Percentiles rank a stretch among this genome's conserved stretches.
These are phyloP conservation scores for Pestalotiopsis sp. DNA, from an alignment of 2,329 filamentous ascomycete species.

Conservation along the genomic window DNA sequence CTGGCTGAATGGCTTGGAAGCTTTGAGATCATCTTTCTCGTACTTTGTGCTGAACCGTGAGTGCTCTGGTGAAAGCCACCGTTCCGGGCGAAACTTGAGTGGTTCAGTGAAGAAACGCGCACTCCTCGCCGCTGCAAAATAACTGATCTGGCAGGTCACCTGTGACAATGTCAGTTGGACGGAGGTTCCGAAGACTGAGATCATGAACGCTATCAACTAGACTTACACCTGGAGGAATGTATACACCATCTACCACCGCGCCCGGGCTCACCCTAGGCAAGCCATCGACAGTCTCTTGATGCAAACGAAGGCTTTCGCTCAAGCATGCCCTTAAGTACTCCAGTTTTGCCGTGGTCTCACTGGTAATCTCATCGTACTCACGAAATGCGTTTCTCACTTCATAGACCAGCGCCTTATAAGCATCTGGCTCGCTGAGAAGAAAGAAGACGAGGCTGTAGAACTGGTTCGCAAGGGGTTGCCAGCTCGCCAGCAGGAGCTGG, in stretches of 20 bases:
- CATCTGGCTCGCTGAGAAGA: slow-evolving; percentile 28
- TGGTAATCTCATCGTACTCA: slow-evolving; percentile 31
- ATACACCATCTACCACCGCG: slow-evolving; percentile 23
- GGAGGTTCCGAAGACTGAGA: neutral
- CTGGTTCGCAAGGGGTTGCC: slow-evolving; percentile 17
- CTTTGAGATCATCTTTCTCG: slow-evolving; percentile 11
- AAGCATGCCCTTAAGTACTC: slow-evolving; percentile 37
- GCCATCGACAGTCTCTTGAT: slow-evolving; percentile 28
- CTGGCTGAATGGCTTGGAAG: slow-evolving; percentile 19
- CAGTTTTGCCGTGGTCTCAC: slow-evolving; percentile 24
- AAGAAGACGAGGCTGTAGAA: slow-evolving; percentile 19
- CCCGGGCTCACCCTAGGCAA: slow-evolving; percentile 25
- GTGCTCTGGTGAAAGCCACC: slow-evolving; percentile 15
- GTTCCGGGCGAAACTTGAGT: slow-evolving; percentile 16
- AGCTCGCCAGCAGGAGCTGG: slow-evolving; percentile 22
- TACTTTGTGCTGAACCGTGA: slow-evolving; percentile 13
- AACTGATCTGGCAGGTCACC: slow-evolving; percentile 8
- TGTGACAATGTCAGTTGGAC: neutral
- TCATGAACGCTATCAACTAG: slow-evolving; percentile 1
- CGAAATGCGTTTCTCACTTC: slow-evolving; percentile 35
- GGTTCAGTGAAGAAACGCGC: slow-evolving; percentile 15
- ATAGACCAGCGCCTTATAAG: slow-evolving; percentile 23
- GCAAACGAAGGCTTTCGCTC: slow-evolving; percentile 35
- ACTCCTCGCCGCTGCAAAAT: slow-evolving; percentile 8
- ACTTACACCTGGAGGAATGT: slow-evolving; percentile 26